Evolutionary conservation across 208 protist genomes (phyloP), one percentile per base, ranked within the genome.

Genomic region (Leishmania braziliensis): DNA sequence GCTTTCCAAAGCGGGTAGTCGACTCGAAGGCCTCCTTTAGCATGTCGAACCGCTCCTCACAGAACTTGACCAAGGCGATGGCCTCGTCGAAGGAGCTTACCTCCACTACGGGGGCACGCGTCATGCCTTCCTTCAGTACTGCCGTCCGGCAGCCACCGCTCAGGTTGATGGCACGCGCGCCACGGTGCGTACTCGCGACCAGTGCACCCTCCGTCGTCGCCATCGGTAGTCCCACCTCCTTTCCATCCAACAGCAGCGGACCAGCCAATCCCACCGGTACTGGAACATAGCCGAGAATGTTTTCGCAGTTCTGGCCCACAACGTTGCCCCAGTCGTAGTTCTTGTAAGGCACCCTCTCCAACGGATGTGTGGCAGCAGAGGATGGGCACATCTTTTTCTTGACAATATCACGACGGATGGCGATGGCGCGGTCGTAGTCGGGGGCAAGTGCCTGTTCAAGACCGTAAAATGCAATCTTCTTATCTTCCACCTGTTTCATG

Each of bases 201-300:
- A 99, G 93, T 29, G 95, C 94, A 53, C 99, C 99, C 81, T 99
- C 99, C n/a, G 98, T 99, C 50, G 99, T 99, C 23, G 99, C 98
- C 98, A 99, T 98, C 18, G 99, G 99, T 68, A 99, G 84, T 33
- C 82, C 84, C 53, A 97, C 88, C 12, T 93, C 74, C 77, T 96
- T 86, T 4, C 96, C 97, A 84, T 99, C 96, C 0, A 99, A 77
- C 36, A 97, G 54, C 39, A 99, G 77, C 56, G 99, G 99, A 0
- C 98, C 98, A 16, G 97, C 98, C 65, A 99, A 54, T 54, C 98
- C 98, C 20, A 99, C 88, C 10, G 99, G 99, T 39, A 99, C 88
- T 51, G 98, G 98, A 56, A 99, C 92, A 88, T 99, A 99, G 70
- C 99, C 92, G 46, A 99, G 79, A 56, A 99, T 97, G 91, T 99